A percentile compares a stretch with the other conserved stretches of the same genome.
phyloP scores from a whole-genome alignment of 2,329 filamentous ascomycete genomes.

The Epichloe festucae region DNA sequence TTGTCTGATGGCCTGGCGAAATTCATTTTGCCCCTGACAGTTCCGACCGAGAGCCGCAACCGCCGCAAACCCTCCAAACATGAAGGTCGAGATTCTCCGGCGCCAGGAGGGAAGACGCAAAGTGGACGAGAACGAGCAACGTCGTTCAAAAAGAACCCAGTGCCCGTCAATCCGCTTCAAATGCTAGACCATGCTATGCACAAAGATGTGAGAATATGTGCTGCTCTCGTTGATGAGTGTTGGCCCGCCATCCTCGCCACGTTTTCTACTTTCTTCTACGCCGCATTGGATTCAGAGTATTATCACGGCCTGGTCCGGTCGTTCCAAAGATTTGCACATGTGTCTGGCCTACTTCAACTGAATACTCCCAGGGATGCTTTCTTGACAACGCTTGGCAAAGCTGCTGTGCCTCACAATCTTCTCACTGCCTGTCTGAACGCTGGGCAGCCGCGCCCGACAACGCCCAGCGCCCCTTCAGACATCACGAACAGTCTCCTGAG shows the following conservation, averaged over 20 bases:
- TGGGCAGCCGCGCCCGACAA: slow-evolving; percentile 28
- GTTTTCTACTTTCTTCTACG: slow-evolving; percentile 89
- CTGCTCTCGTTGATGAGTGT: slow-evolving; percentile 74
- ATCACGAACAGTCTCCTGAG: slow-evolving; percentile 44
- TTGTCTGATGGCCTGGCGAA: slow-evolving; percentile 88
- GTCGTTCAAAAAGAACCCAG: slow-evolving; percentile 61
- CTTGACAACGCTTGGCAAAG: slow-evolving; percentile 83
- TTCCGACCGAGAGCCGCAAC: slow-evolving; percentile 53
- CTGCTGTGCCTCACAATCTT: slow-evolving; percentile 75
- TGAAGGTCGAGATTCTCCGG: slow-evolving; percentile 31
- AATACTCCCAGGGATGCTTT: slow-evolving; percentile 86
- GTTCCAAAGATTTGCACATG: slow-evolving; percentile 91
- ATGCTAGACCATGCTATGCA: slow-evolving; percentile 61
- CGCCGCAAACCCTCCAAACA: slow-evolving; percentile 35
- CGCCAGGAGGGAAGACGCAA: slow-evolving; percentile 17
- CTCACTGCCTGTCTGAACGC: slow-evolving; percentile 46
- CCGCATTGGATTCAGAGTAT: slow-evolving; percentile 82
- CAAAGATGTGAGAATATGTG: slow-evolving; percentile 61
- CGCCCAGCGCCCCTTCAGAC: slow-evolving; percentile 36
- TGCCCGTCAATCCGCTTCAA: slow-evolving; percentile 72
- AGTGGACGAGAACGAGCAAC: slow-evolving; percentile 42
- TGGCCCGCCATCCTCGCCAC: slow-evolving; percentile 94
- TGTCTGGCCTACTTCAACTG: slow-evolving; percentile 76
- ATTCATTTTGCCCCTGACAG: slow-evolving; percentile 82
- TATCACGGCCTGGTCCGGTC: slow-evolving; percentile 86